Evolutionary conservation across 140 eudicot genomes (phyloP).

Genomic region (Cichorium intybus): DNA sequence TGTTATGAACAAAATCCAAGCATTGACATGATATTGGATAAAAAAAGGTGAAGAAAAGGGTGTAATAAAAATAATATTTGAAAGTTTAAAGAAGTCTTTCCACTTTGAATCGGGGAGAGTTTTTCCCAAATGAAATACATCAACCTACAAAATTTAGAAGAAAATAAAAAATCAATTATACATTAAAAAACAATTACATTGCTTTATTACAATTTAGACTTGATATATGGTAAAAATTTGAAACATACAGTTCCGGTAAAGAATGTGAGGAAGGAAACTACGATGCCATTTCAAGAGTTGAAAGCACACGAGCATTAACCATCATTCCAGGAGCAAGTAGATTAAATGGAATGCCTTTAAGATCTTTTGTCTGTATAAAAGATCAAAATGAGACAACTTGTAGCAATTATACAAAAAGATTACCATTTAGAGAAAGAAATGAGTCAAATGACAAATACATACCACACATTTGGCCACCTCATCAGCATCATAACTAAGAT

Average conservation of each 20-base stretch:
- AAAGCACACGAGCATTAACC: constrained; percentile 81
- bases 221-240: constrained; percentile 3
- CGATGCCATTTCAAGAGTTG: constrained; percentile 91
- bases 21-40: constrained; percentile 67
- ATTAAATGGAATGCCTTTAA: constrained; percentile 89
- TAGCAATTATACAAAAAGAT: neutral
- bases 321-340: constrained; percentile 96
- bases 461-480: constrained; percentile 83
- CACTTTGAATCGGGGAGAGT: constrained; percentile 63
- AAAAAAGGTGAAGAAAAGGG: constrained; percentile 11
- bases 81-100: constrained; percentile 38
- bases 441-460: constrained; percentile 19
- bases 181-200: neutral
- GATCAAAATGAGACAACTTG: constrained; percentile 10
- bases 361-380: constrained; percentile 72
- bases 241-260: constrained; percentile 95
- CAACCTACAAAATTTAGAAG: constrained; percentile 51
- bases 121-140: constrained; percentile 70
- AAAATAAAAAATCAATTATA: constrained; percentile 2
- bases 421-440: neutral
- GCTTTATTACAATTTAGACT: neutral
- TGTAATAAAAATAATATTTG: neutral
- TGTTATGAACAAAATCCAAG: constrained; percentile 88
- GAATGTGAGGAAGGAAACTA: constrained; percentile 85
- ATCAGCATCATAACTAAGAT: constrained; percentile 71